Evolutionary conservation across 208 protist genomes (phyloP), one percentile per base, ranked within the genome.

Genomic region (Trypanosoma lewisi): DNA sequence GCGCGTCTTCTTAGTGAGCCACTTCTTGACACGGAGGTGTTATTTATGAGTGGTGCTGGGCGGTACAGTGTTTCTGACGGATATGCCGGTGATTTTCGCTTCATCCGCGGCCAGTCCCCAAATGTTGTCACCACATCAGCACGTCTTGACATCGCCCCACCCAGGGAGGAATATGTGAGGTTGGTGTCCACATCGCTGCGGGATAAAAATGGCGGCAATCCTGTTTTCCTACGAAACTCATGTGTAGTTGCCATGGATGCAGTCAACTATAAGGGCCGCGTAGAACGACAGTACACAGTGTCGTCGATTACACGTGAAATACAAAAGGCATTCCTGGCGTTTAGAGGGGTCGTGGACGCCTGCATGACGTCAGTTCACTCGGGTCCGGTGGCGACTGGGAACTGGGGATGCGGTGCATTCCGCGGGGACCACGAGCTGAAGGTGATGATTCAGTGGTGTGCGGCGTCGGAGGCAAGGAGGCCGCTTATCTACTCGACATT

Each of bases 331-430:
- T 95, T 76, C 63, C 79, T 88, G 19, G 78, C 68, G 39, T 95
- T 97, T 56, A 34, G 73, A 53, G 78, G 73, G 19, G 37, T 70
- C 2, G 14, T 49, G 2, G 45, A 63, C 21, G 70, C 67, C 19
- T 50, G 59, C 14, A 51, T 81, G 23, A 21, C 37, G 0, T 61
- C 47, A 2, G 57, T 70, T 12, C 70, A 68, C 19, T 45, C 30
- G 0, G 82, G 78, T 12, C 37, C 76, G 55, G 66, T 95, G 2
- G 81, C 82, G 11, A 96, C 88, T 2, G 93, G 93, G 4, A 86
- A 94, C 56, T 97, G 94, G 93, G 93, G 94, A 42, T 97, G 94
- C 62, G 93, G 93, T 34, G 89, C 88, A 9, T 97, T 97, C 64
- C 64, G 77, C 50, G 91, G 93, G 4, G 80, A 97, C 65, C 41